These are phyloP conservation scores for Phytophthora pisi DNA, from an alignment of 352 stramenopile species.

Conservation along the genomic window DNA sequence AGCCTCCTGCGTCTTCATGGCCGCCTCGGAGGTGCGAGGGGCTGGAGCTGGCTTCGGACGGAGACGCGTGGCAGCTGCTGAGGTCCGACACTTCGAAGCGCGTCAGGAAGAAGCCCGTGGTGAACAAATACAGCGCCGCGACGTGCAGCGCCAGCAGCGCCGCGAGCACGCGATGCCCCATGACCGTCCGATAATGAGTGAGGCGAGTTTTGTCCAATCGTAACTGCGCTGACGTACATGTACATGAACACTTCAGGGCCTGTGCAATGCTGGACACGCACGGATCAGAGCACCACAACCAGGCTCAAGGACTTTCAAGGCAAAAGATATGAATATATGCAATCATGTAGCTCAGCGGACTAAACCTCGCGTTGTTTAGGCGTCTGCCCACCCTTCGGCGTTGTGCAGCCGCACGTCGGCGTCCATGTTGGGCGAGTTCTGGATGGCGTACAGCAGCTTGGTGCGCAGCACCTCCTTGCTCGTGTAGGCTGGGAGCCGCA, in stretches of 20 bases:
- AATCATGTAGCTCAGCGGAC: constrained; percentile 20
- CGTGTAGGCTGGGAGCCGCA: constrained; percentile 96
- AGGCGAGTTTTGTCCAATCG: constrained; percentile 19
- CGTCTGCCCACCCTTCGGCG: constrained; percentile 88
- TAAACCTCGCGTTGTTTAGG: constrained; percentile 39
- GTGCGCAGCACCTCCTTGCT: constrained; percentile 85
- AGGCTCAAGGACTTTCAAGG: neutral
- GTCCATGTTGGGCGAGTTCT: constrained; percentile 97
- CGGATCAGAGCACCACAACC: neutral
- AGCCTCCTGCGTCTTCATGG: constrained; percentile 8
- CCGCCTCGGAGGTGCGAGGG: constrained; percentile 15
- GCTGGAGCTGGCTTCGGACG: constrained; percentile 12
- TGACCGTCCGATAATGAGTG: constrained; percentile 13
- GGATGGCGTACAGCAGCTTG: constrained; percentile 93
- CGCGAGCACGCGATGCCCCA: constrained; percentile 29
- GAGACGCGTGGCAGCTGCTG: constrained; percentile 55
- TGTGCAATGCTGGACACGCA: neutral
- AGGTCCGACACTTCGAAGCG: constrained; percentile 83
- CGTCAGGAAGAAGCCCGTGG: constrained; percentile 89
- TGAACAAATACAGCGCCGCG: constrained; percentile 81
- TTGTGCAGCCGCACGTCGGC: constrained; percentile 93
- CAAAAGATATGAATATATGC: constrained; percentile 21
- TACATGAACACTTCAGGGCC: constrained; percentile 5
- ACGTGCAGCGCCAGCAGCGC: constrained; percentile 56
- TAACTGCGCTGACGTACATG: constrained; percentile 11